These are phyloP conservation scores for Russula griseocarnosa DNA, from an alignment of 768 basidiomycete genomes.

Conservation along the genomic window DNA sequence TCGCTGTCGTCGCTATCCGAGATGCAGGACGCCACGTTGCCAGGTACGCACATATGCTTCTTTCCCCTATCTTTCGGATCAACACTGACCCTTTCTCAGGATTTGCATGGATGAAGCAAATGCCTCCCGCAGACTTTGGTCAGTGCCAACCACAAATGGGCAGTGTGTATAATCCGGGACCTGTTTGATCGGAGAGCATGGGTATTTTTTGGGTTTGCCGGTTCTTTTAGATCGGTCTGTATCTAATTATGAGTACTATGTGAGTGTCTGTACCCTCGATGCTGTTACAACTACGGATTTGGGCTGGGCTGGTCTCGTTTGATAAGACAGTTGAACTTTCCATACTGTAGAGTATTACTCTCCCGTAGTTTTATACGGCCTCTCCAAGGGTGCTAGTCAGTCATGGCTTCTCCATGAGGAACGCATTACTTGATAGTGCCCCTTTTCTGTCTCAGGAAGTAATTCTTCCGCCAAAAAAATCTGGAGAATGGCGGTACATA, in stretches of 20 bases:
- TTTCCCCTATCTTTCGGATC: background rate
- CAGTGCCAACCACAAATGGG: slow-evolving; percentile 11
- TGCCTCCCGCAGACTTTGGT: slow-evolving; percentile 20
- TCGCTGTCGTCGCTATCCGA: slow-evolving; percentile 16
- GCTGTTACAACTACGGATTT: background rate
- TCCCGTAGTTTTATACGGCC: no score
- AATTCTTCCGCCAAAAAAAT: no score
- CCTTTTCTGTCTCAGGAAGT: no score
- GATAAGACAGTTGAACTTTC: background rate
- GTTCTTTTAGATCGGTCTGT: no score
- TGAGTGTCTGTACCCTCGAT: background rate
- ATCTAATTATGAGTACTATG: background rate
- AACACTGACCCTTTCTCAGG: slow-evolving; percentile 1
- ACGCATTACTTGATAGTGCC: no score
- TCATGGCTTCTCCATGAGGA: no score
- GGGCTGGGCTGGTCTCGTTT: background rate
- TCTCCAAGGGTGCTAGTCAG: no score
- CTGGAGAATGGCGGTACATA: no score
- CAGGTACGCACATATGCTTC: slow-evolving; percentile 17
- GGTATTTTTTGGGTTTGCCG: background rate
- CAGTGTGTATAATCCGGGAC: slow-evolving; percentile 4
- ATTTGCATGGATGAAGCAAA: slow-evolving; percentile 28
- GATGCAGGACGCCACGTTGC: slow-evolving; percentile 17
- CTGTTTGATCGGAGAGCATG: background rate
- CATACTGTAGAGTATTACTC: background rate